Conservation (phyloP, 768 basidiomycete genomes). For the Cantharellus anzutake region DNA sequence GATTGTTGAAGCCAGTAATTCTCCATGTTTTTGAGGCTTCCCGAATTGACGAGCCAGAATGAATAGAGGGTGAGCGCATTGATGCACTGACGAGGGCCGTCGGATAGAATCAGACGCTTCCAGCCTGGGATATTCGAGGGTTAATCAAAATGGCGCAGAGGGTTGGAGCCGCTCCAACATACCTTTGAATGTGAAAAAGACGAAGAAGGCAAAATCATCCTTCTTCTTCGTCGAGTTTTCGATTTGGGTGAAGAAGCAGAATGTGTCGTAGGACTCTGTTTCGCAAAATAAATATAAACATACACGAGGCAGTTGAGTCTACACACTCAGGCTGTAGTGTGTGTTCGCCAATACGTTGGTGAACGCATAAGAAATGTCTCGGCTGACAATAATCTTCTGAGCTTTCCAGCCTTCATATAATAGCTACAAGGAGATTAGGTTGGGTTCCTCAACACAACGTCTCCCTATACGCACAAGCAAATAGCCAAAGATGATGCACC, state of each 20-base stretch:
- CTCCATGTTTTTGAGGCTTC: constrained; percentile 42
- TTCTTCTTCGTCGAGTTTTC: constrained; percentile 87
- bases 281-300: not conserved
- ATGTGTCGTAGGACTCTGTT: constrained; percentile 84
- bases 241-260: constrained; percentile 97
- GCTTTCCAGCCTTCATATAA: constrained; percentile 86
- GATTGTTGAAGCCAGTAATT: constrained; percentile 64
- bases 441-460: not conserved
- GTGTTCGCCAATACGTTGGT: constrained; percentile 95
- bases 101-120: constrained; percentile 79
- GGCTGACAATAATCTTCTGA: constrained; percentile 82
- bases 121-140: constrained; percentile 31
- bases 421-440: constrained; percentile 27
- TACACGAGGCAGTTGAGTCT: not conserved
- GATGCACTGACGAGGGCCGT: constrained; percentile 93
- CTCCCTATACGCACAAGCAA: constrained; percentile 45
- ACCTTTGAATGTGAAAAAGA: constrained; percentile 99
- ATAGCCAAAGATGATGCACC: constrained; percentile 98
- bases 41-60: constrained; percentile 45
- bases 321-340: constrained; percentile 86
- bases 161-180: constrained; percentile 14
- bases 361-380: constrained; percentile 95
- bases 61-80: constrained; percentile 94
- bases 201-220: constrained; percentile 97
- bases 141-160: not conserved